Base-by-base conservation (phyloP, 2,329 filamentous ascomycete species). In the Pezicula carpinea region DNA sequence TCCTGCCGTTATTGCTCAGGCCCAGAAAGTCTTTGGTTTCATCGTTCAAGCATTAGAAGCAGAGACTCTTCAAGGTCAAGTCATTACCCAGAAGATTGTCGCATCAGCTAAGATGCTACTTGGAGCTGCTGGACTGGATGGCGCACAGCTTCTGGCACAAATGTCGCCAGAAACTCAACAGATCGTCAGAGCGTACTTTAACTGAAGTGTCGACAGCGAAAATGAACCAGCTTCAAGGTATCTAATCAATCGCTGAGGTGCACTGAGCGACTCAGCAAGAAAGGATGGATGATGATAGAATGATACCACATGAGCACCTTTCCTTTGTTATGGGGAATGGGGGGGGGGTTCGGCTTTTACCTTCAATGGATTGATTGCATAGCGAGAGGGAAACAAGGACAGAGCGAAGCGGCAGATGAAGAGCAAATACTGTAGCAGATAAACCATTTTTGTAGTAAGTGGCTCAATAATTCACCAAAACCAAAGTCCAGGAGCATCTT, bases 1-100 rank as follows among this genome's bases (percentile, higher is more conserved):
- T 61, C 87, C 89, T 1, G 83, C 81, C 13, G 87, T 96, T 39
- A 75, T 89, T 59, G 74, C 76, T 53, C 87, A 93, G 64, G 83
- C 89, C 6, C 80, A 80, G 55, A 89, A 90, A 66, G 79, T 91
- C 50, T 97, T 99, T 64, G 80, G 85, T 21, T 86, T 82, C 60
- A 87, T 97, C 47, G 89, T 85, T 21, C 85, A 95, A 66, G 92
- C 91, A 17, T 81, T 99, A 13, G 92, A 96, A 63, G 86, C 89
- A 5, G 89, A 96, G 63, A 92, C 91, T 15, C 74, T 99, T 34
- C 87, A 91, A 62, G 91, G 91, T 17, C 82, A 90, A 62, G 90
- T 87, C 17, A 89, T 88, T 21, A 79, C 75, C 51, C 18, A 40
- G 17, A 82, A 85, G 51, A 86, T 96, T 48, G 87, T 89, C 26